Percentiles rank a stretch among this genome's conserved stretches.
phyloP scores from a whole-genome alignment of 225 moss, liverwort and hornwort species.

The Rhytidiadelphus loreus region DNA sequence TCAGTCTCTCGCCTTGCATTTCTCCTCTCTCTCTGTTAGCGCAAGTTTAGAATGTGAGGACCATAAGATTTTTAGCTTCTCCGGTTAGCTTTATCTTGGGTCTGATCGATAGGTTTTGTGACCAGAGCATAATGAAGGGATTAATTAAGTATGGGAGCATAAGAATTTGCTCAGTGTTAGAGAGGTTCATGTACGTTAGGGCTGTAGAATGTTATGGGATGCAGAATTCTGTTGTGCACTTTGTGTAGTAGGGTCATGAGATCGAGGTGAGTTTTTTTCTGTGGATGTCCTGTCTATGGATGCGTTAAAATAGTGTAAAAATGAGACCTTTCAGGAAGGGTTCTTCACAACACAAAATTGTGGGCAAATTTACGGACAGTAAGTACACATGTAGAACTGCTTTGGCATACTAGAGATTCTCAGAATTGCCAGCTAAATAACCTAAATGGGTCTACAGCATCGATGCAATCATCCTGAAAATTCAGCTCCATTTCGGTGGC shows the following conservation, averaged over 20 bases:
- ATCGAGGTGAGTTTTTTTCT: neutral
- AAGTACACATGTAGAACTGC: neutral
- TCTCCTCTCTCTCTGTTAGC: neutral
- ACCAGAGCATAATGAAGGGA: neutral
- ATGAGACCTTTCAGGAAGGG: neutral
- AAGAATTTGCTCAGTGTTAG: neutral
- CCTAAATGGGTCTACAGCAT: neutral
- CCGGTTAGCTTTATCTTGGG: neutral
- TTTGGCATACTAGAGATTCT: neutral
- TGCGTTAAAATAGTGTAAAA: neutral
- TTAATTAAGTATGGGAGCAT: neutral
- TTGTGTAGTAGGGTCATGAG: neutral
- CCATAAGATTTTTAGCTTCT: neutral
- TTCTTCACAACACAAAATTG: neutral
- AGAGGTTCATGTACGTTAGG: neutral
- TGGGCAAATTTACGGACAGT: neutral
- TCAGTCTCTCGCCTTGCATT: neutral
- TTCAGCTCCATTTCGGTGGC: neutral
- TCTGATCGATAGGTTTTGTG: neutral
- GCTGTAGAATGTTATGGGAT: neutral
- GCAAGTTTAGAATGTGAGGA: neutral
- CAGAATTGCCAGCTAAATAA: too few species aligned
- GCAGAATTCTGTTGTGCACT: neutral
- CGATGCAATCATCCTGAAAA: neutral
- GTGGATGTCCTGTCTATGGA: neutral